A percentile compares a stretch with the other conserved stretches of the same genome.
phyloP scores from a whole-genome alignment of 768 basidiomycete genomes.

The Leucocoprinus leucothites region DNA sequence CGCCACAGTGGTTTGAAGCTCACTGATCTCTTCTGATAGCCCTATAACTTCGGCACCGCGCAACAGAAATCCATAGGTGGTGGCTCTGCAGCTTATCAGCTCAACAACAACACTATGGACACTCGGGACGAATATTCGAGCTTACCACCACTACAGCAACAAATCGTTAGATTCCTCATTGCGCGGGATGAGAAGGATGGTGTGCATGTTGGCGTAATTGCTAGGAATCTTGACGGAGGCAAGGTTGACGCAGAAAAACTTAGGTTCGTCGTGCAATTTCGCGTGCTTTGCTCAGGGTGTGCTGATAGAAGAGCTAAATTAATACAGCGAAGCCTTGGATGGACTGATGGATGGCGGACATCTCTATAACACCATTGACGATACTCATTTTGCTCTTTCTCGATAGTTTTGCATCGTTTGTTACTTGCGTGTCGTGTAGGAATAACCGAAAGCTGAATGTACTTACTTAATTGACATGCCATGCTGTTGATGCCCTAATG shows the following conservation, averaged over 20 bases:
- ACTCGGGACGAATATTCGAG: conserved; percentile 46
- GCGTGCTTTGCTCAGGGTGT: not conserved
- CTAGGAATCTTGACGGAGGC: conserved; percentile 51
- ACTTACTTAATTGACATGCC: conserved; percentile 6
- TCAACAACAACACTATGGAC: conserved; percentile 21
- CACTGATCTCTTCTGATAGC: conserved; percentile 21
- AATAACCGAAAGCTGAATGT: conserved; percentile 3
- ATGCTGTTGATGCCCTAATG: not conserved
- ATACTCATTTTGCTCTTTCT: conserved; percentile 72
- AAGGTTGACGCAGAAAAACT: conserved; percentile 52
- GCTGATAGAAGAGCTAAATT: not conserved
- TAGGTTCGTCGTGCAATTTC: conserved; percentile 41
- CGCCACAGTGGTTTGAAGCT: not conserved
- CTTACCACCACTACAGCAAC: conserved; percentile 55
- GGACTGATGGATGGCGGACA: conserved; percentile 75
- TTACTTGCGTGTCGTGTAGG: not conserved
- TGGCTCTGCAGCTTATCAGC: conserved; percentile 40
- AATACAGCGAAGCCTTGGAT: conserved; percentile 65
- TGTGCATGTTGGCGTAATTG: conserved; percentile 69
- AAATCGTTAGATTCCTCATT: conserved; percentile 63
- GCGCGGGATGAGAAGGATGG: conserved; percentile 57
- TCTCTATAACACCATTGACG: conserved; percentile 79
- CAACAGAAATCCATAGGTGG: conserved; percentile 15
- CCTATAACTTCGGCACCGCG: conserved; percentile 27
- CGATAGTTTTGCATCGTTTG: conserved; percentile 20